These are phyloP conservation scores for Cystoisospora suis DNA, from an alignment of 169 alveolate genomes.

Conservation along the genomic window DNA sequence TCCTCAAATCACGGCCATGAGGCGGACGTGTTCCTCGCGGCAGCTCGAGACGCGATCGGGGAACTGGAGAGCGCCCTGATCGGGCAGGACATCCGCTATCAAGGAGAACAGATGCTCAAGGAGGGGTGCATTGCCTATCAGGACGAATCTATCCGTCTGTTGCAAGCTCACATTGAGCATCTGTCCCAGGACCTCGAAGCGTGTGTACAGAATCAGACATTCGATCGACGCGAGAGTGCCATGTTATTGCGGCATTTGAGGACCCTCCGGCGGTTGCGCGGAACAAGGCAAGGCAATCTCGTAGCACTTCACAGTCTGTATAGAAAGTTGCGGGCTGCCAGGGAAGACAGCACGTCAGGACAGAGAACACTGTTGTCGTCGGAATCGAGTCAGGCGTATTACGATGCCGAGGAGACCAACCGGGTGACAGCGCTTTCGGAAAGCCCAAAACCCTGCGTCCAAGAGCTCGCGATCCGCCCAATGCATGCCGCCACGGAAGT, in stretches of 20 bases:
- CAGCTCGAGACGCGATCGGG: background rate
- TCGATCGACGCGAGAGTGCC: background rate
- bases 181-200: background rate
- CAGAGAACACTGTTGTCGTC: too few species aligned
- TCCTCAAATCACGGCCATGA: background rate
- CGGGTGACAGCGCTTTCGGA: too few species aligned
- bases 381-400: too few species aligned
- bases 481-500: too few species aligned
- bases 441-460: too few species aligned
- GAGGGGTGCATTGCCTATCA: conserved; percentile 33
- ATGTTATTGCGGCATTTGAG: background rate
- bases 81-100: background rate
- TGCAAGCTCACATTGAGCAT: background rate
- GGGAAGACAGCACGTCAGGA: background rate
- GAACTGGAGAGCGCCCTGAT: conserved; percentile 1
- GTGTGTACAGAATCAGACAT: background rate
- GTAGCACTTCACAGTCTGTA: conserved; percentile 2
- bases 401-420: too few species aligned
- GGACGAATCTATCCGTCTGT: conserved; percentile 18
- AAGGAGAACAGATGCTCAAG: background rate
- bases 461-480: too few species aligned
- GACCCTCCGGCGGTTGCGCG: background rate
- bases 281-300: background rate
- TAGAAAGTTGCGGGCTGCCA: background rate
- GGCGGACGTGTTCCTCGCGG: background rate